Conservation (phyloP, 345 rosid species). For the Mercurialis annua region DNA sequence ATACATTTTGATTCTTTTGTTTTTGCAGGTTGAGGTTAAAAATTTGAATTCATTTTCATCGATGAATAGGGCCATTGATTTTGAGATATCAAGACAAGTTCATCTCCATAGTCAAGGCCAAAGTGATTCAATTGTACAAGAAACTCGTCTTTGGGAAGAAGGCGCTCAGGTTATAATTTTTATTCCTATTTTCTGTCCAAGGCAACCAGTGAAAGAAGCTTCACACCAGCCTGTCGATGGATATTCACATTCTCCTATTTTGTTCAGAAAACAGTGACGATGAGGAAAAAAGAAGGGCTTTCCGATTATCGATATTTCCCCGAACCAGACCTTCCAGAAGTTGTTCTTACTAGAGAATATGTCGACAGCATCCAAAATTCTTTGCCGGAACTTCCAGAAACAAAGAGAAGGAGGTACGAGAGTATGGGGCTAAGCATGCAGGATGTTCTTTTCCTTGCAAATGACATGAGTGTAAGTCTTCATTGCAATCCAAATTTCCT, state of each 20-base stretch:
- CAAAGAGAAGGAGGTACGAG: conserved; percentile 79
- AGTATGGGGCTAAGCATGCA: conserved; percentile 85
- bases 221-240: conserved; percentile 4
- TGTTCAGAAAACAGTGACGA: conserved; percentile 79
- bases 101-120: conserved; percentile 64
- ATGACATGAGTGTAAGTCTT: conserved; percentile 64
- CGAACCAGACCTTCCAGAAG: conserved; percentile 95
- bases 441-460: conserved; percentile 94
- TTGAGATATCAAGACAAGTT: conserved; percentile 79
- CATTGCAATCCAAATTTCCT: neutral
- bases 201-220: conserved; percentile 1
- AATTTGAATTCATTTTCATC: conserved; percentile 89
- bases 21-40: conserved; percentile 83
- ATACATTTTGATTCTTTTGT: conserved; percentile 13
- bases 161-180: conserved; percentile 61
- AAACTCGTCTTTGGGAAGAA: conserved; percentile 98
- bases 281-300: conserved; percentile 98
- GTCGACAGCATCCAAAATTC: conserved; percentile 51
- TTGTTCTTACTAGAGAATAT: conserved; percentile 60
- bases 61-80: conserved; percentile 82
- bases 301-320: conserved; percentile 93
- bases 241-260: conserved; percentile 16
- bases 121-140: conserved; percentile 68
- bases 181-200: conserved; percentile 5
- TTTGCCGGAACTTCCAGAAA: conserved; percentile 91